A percentile compares a stretch with the other conserved stretches of the same genome.
Evolutionary conservation across 345 rosid species (phyloP).

Genomic region (Lepidium sativum): DNA sequence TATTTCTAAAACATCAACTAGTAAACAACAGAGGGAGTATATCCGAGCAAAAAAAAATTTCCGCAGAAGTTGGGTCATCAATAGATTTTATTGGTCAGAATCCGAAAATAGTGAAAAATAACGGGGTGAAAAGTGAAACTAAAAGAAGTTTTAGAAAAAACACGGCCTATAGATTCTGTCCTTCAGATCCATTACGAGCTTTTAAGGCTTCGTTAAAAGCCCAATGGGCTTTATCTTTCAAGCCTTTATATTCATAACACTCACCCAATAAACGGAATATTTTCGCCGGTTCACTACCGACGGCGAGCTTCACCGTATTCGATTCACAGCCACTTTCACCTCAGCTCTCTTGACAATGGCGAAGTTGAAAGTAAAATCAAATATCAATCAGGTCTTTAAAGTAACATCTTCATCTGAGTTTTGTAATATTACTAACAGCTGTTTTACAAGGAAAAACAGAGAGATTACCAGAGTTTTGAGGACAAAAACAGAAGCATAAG

Average conservation of each 20-base stretch:
- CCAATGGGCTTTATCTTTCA: constrained; percentile 14
- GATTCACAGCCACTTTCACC: constrained; percentile 44
- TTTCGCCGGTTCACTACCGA: constrained; percentile 15
- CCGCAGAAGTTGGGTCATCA: background rate
- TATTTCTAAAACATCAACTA: too few relatives aligned
- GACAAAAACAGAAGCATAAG: constrained; percentile 7
- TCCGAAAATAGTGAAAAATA: background rate
- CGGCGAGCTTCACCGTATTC: constrained; percentile 30
- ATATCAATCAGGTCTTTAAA: too few relatives aligned
- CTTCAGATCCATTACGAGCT: constrained; percentile 1
- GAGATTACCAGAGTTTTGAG: background rate
- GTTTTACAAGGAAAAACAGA: too few relatives aligned
- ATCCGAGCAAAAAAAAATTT: background rate
- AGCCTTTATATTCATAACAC: constrained; percentile 34
- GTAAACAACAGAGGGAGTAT: too few relatives aligned
- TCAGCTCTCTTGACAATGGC: constrained; percentile 50
- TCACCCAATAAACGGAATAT: constrained; percentile 36
- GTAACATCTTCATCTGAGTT: background rate
- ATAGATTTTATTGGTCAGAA: background rate
- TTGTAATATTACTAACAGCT: background rate
- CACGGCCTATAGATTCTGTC: background rate
- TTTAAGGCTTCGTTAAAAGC: constrained; percentile 25
- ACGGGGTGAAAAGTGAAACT: background rate
- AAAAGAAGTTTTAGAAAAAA: background rate
- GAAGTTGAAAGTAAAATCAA: too few relatives aligned